Evolutionary conservation across 139 green algal species (phyloP).

Genomic region (Pleodorina starrii): DNA sequence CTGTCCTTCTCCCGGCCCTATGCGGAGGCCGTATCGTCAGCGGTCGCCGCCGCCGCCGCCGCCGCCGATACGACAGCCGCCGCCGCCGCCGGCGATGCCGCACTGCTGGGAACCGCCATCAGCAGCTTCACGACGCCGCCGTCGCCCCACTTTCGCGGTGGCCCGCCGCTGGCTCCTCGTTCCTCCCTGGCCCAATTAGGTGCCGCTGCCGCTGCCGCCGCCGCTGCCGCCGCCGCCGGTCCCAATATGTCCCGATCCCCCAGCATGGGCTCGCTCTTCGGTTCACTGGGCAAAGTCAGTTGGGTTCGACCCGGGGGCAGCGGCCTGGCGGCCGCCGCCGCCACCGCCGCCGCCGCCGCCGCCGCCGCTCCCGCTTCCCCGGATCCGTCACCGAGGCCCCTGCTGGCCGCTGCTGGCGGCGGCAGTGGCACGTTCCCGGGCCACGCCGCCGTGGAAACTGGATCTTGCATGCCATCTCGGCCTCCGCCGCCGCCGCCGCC

Average conservation of each 20-base stretch:
- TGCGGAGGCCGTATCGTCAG: background rate
- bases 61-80: background rate
- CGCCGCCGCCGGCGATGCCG: background rate
- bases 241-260: slow-evolving; percentile 4
- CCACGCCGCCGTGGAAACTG: too few relatives aligned
- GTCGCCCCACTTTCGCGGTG: too few relatives aligned
- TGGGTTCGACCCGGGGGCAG: background rate
- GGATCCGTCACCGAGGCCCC: background rate
- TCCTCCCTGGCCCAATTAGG: too few relatives aligned
- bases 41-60: background rate
- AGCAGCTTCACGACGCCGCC: too few relatives aligned
- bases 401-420: background rate
- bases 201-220: background rate
- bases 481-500: background rate
- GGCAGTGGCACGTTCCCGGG: too few relatives aligned
- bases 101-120: too few relatives aligned
- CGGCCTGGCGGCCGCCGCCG: background rate
- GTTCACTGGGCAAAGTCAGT: background rate
- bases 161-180: background rate
- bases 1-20: slow-evolving; percentile 31
- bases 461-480: background rate
- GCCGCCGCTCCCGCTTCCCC: background rate
- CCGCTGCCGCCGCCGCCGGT: background rate
- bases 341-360: background rate
- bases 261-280: background rate